A percentile compares a stretch with the other conserved stretches of the same genome.
Evolutionary conservation across 2,329 filamentous ascomycete species (phyloP).

Genomic region (Cercospora sojina): DNA sequence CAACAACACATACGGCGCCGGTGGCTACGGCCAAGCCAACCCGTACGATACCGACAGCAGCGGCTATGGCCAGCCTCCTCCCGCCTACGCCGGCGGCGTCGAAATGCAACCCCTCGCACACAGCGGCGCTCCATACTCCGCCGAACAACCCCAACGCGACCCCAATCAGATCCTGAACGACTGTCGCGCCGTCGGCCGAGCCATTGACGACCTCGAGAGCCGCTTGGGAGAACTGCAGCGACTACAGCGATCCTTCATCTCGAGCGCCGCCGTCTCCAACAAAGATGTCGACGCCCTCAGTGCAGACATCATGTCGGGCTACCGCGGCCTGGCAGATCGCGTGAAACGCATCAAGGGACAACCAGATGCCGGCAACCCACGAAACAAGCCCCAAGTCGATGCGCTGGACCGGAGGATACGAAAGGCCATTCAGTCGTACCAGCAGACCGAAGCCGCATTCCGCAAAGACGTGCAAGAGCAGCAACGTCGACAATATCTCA

Average conservation of each 20-base stretch:
- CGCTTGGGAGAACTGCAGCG: slow-evolving; percentile 70
- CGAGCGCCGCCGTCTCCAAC: slow-evolving; percentile 63
- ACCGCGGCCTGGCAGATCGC: slow-evolving; percentile 74
- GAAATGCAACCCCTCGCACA: slow-evolving; percentile 66
- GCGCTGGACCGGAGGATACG: slow-evolving; percentile 78
- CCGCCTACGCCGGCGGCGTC: slow-evolving; percentile 45
- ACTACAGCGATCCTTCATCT: slow-evolving; percentile 70
- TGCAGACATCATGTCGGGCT: slow-evolving; percentile 77
- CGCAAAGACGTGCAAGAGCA: slow-evolving; percentile 77
- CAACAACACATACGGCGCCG: slow-evolving; percentile 35
- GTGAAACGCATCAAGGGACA: slow-evolving; percentile 81
- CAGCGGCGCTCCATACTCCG: slow-evolving; percentile 28
- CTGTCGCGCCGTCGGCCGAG: slow-evolving; percentile 74
- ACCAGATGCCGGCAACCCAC: slow-evolving; percentile 67
- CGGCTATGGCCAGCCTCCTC: slow-evolving; percentile 30
- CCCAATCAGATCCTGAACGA: slow-evolving; percentile 81
- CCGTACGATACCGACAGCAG: slow-evolving; percentile 48
- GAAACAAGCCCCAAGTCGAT: slow-evolving; percentile 77
- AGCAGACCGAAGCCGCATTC: slow-evolving; percentile 76
- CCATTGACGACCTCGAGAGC: slow-evolving; percentile 70
- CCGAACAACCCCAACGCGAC: slow-evolving; percentile 47
- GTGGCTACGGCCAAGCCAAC: slow-evolving; percentile 56
- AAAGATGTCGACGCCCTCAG: slow-evolving; percentile 69
- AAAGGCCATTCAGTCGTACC: slow-evolving; percentile 76
- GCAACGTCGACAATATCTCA: slow-evolving; percentile 85